phyloP scores from a whole-genome alignment of 2,329 filamentous ascomycete species.

The Trichoderma asperellum region DNA sequence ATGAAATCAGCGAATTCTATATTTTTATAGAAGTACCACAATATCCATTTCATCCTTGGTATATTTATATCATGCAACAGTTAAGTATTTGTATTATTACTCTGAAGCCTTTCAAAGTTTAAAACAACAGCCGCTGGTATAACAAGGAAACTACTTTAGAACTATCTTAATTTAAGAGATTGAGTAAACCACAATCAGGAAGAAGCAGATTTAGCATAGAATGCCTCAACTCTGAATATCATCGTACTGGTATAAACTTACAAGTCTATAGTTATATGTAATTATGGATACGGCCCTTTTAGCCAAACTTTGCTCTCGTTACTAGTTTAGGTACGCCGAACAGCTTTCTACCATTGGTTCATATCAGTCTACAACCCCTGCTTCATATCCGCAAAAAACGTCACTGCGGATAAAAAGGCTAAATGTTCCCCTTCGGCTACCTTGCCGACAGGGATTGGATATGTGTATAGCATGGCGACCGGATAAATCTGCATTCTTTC shows the following conservation, averaged over 20 bases:
- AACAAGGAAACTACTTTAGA: background rate
- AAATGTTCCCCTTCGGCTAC: background rate
- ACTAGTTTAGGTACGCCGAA: background rate
- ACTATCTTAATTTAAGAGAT: background rate
- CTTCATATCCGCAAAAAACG: constrained; percentile 9
- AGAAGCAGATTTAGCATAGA: background rate
- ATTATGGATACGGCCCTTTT: background rate
- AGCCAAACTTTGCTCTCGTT: background rate
- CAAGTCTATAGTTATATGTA: background rate
- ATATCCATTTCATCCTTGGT: background rate
- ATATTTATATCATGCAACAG: background rate
- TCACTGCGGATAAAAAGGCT: constrained; percentile 22
- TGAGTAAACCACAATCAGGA: background rate
- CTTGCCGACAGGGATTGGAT: background rate
- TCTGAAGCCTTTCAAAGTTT: background rate
- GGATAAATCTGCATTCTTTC: constrained; percentile 12
- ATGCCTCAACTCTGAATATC: background rate
- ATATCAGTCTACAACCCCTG: background rate
- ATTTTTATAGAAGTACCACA: too few relatives aligned
- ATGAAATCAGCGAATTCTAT: background rate
- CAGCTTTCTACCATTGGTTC: constrained; percentile 1
- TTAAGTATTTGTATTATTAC: background rate
- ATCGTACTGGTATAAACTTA: background rate
- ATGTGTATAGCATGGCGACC: background rate
- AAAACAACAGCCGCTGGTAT: background rate